Conservation (phyloP, 1,284 basidiomycete species). For the Moesziomyces parantarcticus region DNA sequence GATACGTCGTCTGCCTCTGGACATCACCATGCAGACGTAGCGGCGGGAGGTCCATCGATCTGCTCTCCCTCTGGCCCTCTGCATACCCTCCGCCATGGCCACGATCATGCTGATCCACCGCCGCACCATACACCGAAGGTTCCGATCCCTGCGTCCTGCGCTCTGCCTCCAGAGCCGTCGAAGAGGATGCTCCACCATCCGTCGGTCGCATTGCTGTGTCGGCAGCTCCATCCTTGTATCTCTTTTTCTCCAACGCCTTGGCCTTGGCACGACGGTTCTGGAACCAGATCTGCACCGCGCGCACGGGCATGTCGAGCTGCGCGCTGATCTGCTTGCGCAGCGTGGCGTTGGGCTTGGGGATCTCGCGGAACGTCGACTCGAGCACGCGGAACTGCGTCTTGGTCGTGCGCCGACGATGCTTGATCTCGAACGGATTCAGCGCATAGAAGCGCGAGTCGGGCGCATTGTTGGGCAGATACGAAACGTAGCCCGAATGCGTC, state of each 20-base stretch:
- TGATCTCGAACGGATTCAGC: slow-evolving; percentile 61
- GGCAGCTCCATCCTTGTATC: neutral
- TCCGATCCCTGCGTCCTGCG: slow-evolving; percentile 7
- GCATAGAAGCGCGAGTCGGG: slow-evolving; percentile 40
- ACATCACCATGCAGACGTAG: slow-evolving; percentile 14
- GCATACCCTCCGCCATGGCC: neutral
- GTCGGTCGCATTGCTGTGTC: too few relatives aligned
- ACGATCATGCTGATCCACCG: slow-evolving; percentile 3
- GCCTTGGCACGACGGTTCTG: slow-evolving; percentile 61
- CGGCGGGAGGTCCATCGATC: slow-evolving; percentile 21
- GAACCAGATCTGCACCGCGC: slow-evolving; percentile 61
- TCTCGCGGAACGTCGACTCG: slow-evolving; percentile 56
- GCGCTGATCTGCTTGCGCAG: slow-evolving; percentile 49
- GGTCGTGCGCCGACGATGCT: slow-evolving; percentile 59
- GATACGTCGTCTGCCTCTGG: slow-evolving; percentile 1
- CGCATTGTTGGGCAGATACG: slow-evolving; percentile 19
- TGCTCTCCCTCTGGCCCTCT: neutral
- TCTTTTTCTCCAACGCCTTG: slow-evolving; percentile 51
- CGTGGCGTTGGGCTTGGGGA: slow-evolving; percentile 57
- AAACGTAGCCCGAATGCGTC: slow-evolving; percentile 25
- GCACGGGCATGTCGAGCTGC: slow-evolving; percentile 58
- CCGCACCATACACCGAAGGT: neutral
- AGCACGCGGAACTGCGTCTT: slow-evolving; percentile 60
- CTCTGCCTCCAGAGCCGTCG: neutral
- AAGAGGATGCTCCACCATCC: too few relatives aligned